phyloP scores from a whole-genome alignment of 805 yeast genomes.

The Metschnikowia matae region DNA sequence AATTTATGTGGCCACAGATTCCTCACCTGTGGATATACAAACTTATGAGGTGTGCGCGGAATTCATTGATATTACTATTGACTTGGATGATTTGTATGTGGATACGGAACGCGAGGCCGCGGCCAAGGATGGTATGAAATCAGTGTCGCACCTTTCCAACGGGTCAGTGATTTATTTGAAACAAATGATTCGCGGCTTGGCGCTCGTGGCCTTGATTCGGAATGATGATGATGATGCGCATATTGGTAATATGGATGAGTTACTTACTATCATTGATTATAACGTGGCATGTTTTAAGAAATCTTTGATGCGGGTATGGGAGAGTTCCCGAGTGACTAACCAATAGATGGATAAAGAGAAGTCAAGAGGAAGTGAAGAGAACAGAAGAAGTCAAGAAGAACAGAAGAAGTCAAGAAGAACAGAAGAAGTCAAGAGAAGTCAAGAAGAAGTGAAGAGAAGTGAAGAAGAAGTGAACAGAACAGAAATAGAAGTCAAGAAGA shows the following conservation, averaged over 20 bases:
- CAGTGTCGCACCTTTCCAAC: conserved; percentile 72
- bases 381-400: too few species aligned
- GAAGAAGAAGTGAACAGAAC: too few species aligned
- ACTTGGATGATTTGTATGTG: conserved; percentile 67
- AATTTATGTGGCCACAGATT: conserved; percentile 93
- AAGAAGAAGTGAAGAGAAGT: too few species aligned
- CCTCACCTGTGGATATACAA: conserved; percentile 91
- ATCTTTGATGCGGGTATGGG: conserved; percentile 72
- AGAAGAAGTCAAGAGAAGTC: too few species aligned
- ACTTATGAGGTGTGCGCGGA: conserved; percentile 97
- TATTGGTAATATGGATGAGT: conserved; percentile 28
- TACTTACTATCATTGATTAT: conserved; percentile 74
- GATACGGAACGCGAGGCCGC: conserved; percentile 16
- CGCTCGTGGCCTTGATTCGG: conserved; percentile 82
- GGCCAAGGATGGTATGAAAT: conserved; percentile 44
- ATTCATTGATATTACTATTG: conserved; percentile 91
- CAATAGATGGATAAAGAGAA: too few species aligned
- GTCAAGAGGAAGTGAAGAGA: too few species aligned
- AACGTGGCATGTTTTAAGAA: conserved; percentile 78
- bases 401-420: too few species aligned
- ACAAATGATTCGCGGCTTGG: conserved; percentile 90
- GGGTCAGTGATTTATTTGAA: conserved; percentile 81
- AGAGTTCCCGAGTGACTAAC: conserved; percentile 31
- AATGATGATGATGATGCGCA: conserved; percentile 43
- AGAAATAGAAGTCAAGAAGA: too few species aligned